A percentile compares a stretch with the other conserved stretches of the same genome.
Conservation (phyloP, 75 land plant species). For the Selaginella tamariscina region DNA sequence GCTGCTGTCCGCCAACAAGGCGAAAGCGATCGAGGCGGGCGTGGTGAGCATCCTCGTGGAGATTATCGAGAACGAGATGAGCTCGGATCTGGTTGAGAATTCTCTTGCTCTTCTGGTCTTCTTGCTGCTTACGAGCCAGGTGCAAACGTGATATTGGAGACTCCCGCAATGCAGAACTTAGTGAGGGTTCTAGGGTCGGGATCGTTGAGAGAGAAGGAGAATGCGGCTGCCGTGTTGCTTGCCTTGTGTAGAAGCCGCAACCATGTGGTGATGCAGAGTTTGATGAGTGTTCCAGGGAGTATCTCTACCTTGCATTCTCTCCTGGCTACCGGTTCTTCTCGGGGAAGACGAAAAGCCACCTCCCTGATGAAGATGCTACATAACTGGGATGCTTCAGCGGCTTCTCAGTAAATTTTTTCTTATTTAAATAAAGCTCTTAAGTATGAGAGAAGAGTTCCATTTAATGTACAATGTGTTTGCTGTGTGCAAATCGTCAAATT, state of each 20-base stretch:
- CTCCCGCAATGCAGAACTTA: slow-evolving; percentile 18
- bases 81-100: slow-evolving; percentile 49
- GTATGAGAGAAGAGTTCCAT: too few relatives aligned
- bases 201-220: slow-evolving; percentile 32
- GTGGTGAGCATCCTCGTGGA: slow-evolving; percentile 30
- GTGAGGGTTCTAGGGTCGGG: slow-evolving; percentile 45
- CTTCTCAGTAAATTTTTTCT: too few relatives aligned
- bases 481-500: too few relatives aligned
- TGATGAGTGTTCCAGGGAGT: background rate
- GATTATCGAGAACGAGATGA: slow-evolving; percentile 19
- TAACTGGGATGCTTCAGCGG: background rate
- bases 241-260: slow-evolving; percentile 29
- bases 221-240: slow-evolving; percentile 57
- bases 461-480: too few relatives aligned
- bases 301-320: background rate
- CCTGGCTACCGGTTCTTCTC: background rate
- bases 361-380: background rate
- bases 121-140: slow-evolving; percentile 52
- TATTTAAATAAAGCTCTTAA: too few relatives aligned
- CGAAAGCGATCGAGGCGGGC: slow-evolving; percentile 37
- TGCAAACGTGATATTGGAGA: slow-evolving; percentile 37
- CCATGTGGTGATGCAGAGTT: background rate
- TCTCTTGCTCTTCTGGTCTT: slow-evolving; percentile 59
- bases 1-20: slow-evolving; percentile 42
- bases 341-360: background rate